Percentiles rank a stretch among this genome's conserved stretches.
These are phyloP conservation scores for Ustilago tritici DNA, from an alignment of 1,284 basidiomycete species.

Conservation along the genomic window DNA sequence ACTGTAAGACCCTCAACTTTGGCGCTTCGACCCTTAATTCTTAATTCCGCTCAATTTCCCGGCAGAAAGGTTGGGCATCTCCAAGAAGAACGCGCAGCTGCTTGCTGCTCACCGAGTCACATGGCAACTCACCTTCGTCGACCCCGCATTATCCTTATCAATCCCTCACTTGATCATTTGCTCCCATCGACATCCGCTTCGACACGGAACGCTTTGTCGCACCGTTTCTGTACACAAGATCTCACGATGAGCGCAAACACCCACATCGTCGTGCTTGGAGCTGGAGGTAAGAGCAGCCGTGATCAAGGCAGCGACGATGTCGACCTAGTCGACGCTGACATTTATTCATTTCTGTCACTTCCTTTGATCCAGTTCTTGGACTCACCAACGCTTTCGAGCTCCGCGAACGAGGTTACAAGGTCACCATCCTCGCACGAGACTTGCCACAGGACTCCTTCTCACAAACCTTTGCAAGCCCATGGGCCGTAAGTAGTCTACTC, in stretches of 20 bases:
- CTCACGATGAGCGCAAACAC: not conserved
- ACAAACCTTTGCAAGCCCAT: constrained; percentile 77
- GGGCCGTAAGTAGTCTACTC: constrained; percentile 72
- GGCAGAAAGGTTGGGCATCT: constrained; percentile 18
- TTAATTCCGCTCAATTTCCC: constrained; percentile 18
- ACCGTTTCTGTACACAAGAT: too few relatives aligned
- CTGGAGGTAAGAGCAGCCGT: constrained; percentile 45
- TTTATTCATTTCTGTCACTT: not conserved
- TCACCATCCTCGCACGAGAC: constrained; percentile 78
- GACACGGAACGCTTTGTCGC: not conserved
- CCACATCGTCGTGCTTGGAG: constrained; percentile 53
- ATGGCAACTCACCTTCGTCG: not conserved
- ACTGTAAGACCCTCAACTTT: not conserved
- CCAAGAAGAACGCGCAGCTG: not conserved
- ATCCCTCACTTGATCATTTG: not conserved
- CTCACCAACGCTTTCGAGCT: constrained; percentile 71
- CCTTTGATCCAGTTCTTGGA: constrained; percentile 70
- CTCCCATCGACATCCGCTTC: not conserved
- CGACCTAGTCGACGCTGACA: too few relatives aligned
- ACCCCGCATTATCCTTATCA: not conserved
- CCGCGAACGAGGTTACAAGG: constrained; percentile 71
- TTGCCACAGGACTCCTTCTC: constrained; percentile 76
- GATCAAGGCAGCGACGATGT: too few relatives aligned
- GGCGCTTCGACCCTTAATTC: constrained; percentile 7
- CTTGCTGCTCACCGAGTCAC: constrained; percentile 3